Conservation (phyloP, 495 filamentous ascomycete genomes). For the Penicillium atrosanguineum region DNA sequence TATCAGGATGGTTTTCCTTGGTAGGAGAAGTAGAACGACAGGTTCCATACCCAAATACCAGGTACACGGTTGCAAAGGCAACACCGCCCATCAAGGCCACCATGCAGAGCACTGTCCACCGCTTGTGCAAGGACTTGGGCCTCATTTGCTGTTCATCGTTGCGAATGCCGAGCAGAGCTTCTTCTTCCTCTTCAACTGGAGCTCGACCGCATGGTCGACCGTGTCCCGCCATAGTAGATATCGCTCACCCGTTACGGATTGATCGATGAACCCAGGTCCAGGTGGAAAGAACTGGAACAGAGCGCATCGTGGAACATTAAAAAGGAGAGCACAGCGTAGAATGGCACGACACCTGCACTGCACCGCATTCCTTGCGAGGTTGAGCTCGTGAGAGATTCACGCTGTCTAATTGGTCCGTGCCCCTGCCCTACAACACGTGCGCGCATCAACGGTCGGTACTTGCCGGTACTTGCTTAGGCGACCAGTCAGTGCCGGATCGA, state of each 20-base stretch:
- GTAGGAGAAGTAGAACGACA: neutral
- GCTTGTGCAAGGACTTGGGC: neutral
- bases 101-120: slow-evolving; percentile 2
- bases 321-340: neutral
- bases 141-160: neutral
- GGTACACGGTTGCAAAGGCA: neutral
- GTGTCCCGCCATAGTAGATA: slow-evolving; percentile 1
- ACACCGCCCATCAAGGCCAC: neutral
- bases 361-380: neutral
- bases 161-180: slow-evolving; percentile 9
- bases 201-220: neutral
- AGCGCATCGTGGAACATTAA: neutral
- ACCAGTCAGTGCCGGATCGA: neutral
- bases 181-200: neutral
- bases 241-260: neutral
- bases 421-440: neutral
- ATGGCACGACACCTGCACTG: slow-evolving; percentile 1
- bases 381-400: neutral
- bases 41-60: slow-evolving; percentile 15
- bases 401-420: neutral
- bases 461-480: neutral
- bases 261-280: neutral
- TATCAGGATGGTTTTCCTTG: slow-evolving; percentile 6
- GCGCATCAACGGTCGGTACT: neutral
- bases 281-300: neutral